Evolutionary conservation across 2,329 filamentous ascomycete genomes (phyloP).

Genomic region (Penicillium expansum): DNA sequence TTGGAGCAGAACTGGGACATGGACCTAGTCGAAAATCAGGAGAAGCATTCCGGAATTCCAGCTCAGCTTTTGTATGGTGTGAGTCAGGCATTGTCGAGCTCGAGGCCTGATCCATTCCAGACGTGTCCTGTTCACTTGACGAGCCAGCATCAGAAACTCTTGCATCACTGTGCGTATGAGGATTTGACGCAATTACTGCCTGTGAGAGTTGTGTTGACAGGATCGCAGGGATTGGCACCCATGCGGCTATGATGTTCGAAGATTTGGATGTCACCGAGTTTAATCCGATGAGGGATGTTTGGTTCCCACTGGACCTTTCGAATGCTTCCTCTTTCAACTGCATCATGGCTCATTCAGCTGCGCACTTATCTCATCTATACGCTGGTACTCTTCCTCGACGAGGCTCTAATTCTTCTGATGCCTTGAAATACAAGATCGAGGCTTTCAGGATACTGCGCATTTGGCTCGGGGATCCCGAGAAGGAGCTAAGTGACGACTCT

Average conservation of each 20-base stretch:
- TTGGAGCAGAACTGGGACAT: not conserved
- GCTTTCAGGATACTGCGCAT: slow-evolving; percentile 36
- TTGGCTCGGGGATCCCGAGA: slow-evolving; percentile 34
- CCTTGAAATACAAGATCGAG: slow-evolving; percentile 35
- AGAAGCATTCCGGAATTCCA: slow-evolving; percentile 7
- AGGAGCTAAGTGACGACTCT: slow-evolving; percentile 35
- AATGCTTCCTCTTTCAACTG: slow-evolving; percentile 44
- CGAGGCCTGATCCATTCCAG: slow-evolving; percentile 37
- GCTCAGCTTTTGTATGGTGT: slow-evolving; percentile 27
- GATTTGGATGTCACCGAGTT: slow-evolving; percentile 27
- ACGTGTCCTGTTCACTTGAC: slow-evolving; percentile 36
- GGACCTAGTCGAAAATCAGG: not conserved
- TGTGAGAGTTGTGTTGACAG: too few species aligned
- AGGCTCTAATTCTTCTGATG: slow-evolving; percentile 23
- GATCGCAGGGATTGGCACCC: slow-evolving; percentile 28
- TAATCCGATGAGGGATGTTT: slow-evolving; percentile 43
- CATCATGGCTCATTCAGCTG: slow-evolving; percentile 44
- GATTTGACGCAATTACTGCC: too few species aligned
- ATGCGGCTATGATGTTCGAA: slow-evolving; percentile 37
- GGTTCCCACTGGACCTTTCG: slow-evolving; percentile 42
- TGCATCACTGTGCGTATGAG: slow-evolving; percentile 37
- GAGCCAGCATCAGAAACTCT: slow-evolving; percentile 35
- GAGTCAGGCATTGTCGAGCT: slow-evolving; percentile 29
- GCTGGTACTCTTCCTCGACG: slow-evolving; percentile 25
- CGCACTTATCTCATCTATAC: slow-evolving; percentile 38